These are phyloP conservation scores for Hypoxylon rubiginosum DNA, from an alignment of 2,329 filamentous ascomycete species.

Conservation along the genomic window DNA sequence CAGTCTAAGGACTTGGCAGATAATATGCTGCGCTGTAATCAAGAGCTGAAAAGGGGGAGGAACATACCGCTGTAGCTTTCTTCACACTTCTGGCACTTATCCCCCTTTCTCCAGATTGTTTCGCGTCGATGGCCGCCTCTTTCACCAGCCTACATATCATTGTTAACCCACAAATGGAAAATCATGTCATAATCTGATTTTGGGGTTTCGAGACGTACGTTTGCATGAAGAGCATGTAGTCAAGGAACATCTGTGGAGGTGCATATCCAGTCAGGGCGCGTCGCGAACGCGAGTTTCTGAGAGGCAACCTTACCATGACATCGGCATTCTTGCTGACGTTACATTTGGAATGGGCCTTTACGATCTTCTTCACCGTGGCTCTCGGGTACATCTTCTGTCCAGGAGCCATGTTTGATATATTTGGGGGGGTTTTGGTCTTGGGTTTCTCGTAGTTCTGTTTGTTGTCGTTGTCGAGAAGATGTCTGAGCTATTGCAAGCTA, in stretches of 20 bases:
- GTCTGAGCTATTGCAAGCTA: not conserved
- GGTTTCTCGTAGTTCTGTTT: not conserved
- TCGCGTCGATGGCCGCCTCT: conserved; percentile 82
- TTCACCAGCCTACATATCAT: conserved; percentile 74
- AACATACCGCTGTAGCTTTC: conserved; percentile 79
- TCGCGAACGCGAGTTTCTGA: conserved; percentile 44
- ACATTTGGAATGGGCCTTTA: conserved; percentile 88
- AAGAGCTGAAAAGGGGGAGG: not conserved
- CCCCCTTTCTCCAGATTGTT: conserved; percentile 78
- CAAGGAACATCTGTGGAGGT: conserved; percentile 77
- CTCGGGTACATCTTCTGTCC: conserved; percentile 85
- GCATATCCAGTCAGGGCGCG: conserved; percentile 44
- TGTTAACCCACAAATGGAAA: conserved; percentile 9
- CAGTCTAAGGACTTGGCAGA: not conserved
- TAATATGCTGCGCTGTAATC: not conserved
- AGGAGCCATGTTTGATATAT: conserved; percentile 60
- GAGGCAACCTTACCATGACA: conserved; percentile 73
- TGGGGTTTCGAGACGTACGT: conserved; percentile 57
- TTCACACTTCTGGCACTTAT: conserved; percentile 82
- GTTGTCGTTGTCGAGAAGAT: not conserved
- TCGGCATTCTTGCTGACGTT: conserved; percentile 88
- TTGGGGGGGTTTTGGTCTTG: conserved; percentile 47
- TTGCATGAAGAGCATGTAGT: conserved; percentile 87
- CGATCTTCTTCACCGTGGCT: conserved; percentile 86
- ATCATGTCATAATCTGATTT: not conserved